Evolutionary conservation across 75 land plant genomes (phyloP).

Genomic region (Cryptomeria japonica): DNA sequence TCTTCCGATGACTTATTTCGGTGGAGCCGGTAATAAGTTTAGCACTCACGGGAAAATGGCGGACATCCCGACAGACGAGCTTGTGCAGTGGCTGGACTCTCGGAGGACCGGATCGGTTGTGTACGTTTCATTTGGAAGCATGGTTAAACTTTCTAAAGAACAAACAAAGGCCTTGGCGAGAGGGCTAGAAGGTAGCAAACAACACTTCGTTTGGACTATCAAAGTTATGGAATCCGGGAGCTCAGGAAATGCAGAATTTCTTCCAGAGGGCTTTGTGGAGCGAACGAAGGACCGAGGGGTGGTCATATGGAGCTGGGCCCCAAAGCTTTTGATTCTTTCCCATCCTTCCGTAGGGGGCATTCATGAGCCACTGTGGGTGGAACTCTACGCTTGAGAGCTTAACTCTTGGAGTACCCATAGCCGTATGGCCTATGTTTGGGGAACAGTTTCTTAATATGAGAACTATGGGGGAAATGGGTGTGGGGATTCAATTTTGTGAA

Average conservation of each 20-base stretch:
- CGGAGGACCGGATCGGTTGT: neutral
- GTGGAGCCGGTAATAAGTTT: neutral
- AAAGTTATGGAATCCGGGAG: neutral
- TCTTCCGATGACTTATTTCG: neutral
- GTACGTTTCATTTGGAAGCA: neutral
- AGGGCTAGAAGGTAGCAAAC: conserved; percentile 5
- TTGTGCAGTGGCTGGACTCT: neutral
- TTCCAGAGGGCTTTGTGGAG: conserved; percentile 4
- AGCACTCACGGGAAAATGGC: neutral
- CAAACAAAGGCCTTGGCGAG: neutral
- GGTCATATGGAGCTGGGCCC: conserved; percentile 15
- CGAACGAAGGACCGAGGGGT: conserved; percentile 12
- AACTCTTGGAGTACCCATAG: neutral
- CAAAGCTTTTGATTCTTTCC: neutral
- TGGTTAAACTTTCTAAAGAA: neutral
- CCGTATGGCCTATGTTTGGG: neutral
- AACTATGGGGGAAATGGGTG: neutral
- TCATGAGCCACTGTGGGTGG: conserved; percentile 13
- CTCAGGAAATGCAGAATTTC: neutral
- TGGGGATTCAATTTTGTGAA: neutral
- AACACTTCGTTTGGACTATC: conserved; percentile 7
- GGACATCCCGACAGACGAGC: neutral
- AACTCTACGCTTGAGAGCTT: conserved; percentile 15
- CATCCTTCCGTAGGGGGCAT: conserved; percentile 3
- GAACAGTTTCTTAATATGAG: neutral